Evolutionary conservation across 2,329 filamentous ascomycete genomes (phyloP).

Genomic region (Monosporascus sp.): DNA sequence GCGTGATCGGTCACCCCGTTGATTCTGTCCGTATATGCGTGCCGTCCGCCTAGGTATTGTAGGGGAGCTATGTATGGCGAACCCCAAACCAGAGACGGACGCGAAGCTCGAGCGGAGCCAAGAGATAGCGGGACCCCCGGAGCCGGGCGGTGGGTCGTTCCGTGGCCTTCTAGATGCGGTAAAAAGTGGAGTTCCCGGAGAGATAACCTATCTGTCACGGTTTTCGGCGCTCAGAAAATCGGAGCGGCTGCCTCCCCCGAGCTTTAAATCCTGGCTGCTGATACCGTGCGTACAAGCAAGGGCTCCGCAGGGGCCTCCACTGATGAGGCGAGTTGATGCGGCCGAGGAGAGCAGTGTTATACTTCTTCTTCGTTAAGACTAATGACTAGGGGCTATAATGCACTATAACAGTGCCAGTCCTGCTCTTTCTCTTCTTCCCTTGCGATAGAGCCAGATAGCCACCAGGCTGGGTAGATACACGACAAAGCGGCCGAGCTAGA

Average conservation of each 20-base stretch:
- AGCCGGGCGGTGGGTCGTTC: not conserved
- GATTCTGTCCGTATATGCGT: too few relatives aligned
- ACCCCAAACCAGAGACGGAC: too few relatives aligned
- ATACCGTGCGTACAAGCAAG: not conserved
- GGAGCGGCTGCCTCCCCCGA: not conserved
- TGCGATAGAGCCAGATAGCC: not conserved
- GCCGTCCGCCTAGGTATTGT: too few relatives aligned
- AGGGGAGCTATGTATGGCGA: not conserved
- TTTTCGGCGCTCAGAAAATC: not conserved
- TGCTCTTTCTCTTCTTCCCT: not conserved
- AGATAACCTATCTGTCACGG: not conserved
- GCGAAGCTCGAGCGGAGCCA: not conserved
- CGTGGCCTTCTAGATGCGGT: not conserved
- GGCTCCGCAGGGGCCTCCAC: not conserved
- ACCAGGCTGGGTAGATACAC: not conserved
- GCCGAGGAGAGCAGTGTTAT: not conserved
- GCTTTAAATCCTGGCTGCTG: not conserved
- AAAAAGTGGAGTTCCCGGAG: not conserved
- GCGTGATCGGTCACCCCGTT: not conserved
- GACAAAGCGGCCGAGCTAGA: not conserved
- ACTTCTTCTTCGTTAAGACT: not conserved
- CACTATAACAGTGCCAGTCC: not conserved
- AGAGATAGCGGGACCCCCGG: not conserved
- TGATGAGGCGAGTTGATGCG: not conserved
- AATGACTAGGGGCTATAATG: not conserved